Evolutionary conservation across 83 land plant species (phyloP), one percentile per base, ranked within the genome.

Genomic region (Larix sibirica): DNA sequence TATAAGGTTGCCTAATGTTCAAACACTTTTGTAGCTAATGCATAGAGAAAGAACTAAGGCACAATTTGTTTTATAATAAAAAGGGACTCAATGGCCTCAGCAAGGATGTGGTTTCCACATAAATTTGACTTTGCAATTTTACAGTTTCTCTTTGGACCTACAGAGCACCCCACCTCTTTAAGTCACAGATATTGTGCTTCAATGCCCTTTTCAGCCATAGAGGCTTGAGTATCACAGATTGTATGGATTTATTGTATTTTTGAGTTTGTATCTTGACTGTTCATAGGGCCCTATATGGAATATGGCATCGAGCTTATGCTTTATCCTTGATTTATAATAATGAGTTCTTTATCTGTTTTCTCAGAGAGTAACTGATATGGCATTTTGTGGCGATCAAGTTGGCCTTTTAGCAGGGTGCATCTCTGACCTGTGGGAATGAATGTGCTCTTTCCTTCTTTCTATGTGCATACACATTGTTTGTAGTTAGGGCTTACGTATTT

Each of bases 321-420:
- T 73, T 73, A 54, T 54, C 56, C 56, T 54, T 54, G 56, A 2
- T 54, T 54, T 54, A 54, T 54, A 54, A 54, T 54, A 54, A 54
- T 54, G 56, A 54, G 54, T 50, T 73, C n/a, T 73, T 73, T 8
- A 42, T 73, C 77, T 42, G 8, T 73, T 73, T 73, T 73, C 56
- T 42, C 77, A 73, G 77, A 73, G 47, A 20, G 77, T 73, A 33
- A 73, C 77, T 42, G 77, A 73, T 50, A 71, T 71, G 76, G 76
- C 76, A 33, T 71, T 71, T 71, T 71, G 76, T 71, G 76, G 76
- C 54, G 76, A 73, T 73, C 77, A 73, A 73, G 77, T 42, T 21
- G 56, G 54, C 77, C 77, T 73, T 42, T 42, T 73, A 21, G 77
- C 77, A 73, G 42, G 77, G 77, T 73, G 77, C 77, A 73, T 73